Percentiles rank a stretch among this genome's conserved stretches.
These are phyloP conservation scores for Oryza glumipatula DNA, from an alignment of 176 grass and related monocot genomes.

Conservation along the genomic window DNA sequence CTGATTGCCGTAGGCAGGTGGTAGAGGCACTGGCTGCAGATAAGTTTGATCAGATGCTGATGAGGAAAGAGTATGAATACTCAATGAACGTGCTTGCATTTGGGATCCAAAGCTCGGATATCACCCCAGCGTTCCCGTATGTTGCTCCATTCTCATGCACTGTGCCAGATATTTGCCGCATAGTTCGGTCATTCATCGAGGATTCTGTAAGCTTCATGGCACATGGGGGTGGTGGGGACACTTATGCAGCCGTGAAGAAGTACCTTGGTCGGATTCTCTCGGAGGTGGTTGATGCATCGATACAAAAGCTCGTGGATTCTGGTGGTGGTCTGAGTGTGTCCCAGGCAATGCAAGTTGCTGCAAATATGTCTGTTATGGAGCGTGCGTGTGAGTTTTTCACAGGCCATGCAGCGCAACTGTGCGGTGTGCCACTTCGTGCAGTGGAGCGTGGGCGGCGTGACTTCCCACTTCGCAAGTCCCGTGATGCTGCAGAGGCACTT, in stretches of 20 bases:
- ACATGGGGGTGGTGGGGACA: constrained; percentile 85
- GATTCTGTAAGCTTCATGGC: constrained; percentile 99
- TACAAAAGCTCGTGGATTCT: constrained; percentile 67
- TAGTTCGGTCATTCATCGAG: constrained; percentile 93
- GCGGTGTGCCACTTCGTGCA: constrained; percentile 73
- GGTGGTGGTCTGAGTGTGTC: constrained; percentile 78
- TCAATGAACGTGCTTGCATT: constrained; percentile 98
- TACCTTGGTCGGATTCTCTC: constrained; percentile 87
- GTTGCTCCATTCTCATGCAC: constrained; percentile 87
- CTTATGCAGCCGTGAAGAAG: constrained; percentile 83
- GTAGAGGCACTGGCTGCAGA: constrained; percentile 83
- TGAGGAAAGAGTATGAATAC: constrained; percentile 99
- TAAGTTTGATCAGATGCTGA: constrained; percentile 96
- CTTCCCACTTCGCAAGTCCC: constrained; percentile 74
- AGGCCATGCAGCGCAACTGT: constrained; percentile 83
- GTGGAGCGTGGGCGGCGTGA: constrained; percentile 75
- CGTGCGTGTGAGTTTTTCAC: constrained; percentile 94
- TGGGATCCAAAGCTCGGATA: constrained; percentile 95
- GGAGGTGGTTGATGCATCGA: constrained; percentile 72
- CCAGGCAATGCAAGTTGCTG: constrained; percentile 94
- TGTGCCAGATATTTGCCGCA: constrained; percentile 91
- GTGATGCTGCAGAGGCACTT: constrained; percentile 74
- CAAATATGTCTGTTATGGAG: constrained; percentile 96
- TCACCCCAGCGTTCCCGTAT: constrained; percentile 91
- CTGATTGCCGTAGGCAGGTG: constrained; percentile 93